Base-by-base conservation (phyloP, 225 moss, liverwort and hornwort species). In the Bryum argenteum region DNA sequence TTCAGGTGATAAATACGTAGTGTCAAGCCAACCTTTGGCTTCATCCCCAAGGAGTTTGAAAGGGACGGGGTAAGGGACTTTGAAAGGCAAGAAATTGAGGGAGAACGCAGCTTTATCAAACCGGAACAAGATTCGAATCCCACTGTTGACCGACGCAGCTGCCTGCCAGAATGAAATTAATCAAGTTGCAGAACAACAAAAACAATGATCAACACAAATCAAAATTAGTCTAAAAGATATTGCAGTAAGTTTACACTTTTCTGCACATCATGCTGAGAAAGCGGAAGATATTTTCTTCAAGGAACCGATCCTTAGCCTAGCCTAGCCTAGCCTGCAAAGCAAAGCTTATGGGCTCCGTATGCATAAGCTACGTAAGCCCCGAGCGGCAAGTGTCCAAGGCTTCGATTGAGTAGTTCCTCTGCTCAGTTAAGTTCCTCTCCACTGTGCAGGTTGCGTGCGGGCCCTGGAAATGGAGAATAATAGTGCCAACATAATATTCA, bases 11-110 rank as follows among this genome's bases (percentile, higher is more conserved):
- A 97, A 83, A 42, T 97, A 97, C 23, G 96, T 97, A 11, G 90
- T 97, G 60, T 97, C 96, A 41, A 97, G 81, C 96, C 96, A 97
- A 13, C 96, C 96, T 75, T 93, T 97, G 47, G 96, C 96, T 83
- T 97, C 90, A 71, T 97, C 91, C 57, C 96, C 96, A 24, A 97
- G 82, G 33, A 97, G 75, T 75, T 74, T 82, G 61, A 97, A 97
- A 21, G 96, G 96, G 58, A 97, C 96, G 54, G 96, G 96, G 57
- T 97, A 97, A 0, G 96, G 96, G 21, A 97, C 96, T 74, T 88
- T 92, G 69, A 97, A 93, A 58, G 93, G 96, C 68, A 97, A 70
- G 44, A 90, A 89, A 56, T 89, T 90, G 54, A 97, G 82, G 41
- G 86, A 76, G 58, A 97, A 97, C 10, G 96, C 89, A 22, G 96